These are phyloP conservation scores for Phalaenopsis equestris DNA, from an alignment of 106 monocot species.

Conservation along the genomic window DNA sequence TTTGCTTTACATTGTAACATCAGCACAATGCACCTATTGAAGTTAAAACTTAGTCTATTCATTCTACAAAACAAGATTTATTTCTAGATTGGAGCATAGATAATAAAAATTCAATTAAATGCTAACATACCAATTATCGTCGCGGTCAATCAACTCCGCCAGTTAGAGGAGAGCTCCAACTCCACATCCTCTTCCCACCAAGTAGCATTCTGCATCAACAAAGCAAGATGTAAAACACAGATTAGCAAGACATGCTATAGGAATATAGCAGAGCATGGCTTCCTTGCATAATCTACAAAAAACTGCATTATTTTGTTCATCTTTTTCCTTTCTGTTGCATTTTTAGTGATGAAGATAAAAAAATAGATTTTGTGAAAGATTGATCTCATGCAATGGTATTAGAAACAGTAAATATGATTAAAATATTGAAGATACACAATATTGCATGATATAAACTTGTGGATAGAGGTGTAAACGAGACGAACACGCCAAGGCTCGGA, in stretches of 20 bases:
- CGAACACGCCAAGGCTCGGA: too few relatives aligned
- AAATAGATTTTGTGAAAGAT: neutral
- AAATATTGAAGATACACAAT: too few relatives aligned
- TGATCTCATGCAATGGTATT: neutral
- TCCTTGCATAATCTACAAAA: too few relatives aligned
- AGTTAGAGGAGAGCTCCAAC: constrained; percentile 75
- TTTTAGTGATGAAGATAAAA: neutral
- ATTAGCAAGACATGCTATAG: neutral
- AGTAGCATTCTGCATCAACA: constrained; percentile 71
- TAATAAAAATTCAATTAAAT: neutral
- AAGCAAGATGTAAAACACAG: neutral
- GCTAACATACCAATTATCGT: neutral
- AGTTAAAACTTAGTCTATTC: too few relatives aligned
- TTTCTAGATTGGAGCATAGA: too few relatives aligned
- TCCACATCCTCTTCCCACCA: constrained; percentile 98
- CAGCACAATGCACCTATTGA: too few relatives aligned
- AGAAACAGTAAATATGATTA: neutral
- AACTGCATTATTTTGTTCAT: neutral
- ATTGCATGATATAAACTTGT: too few relatives aligned
- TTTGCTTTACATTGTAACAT: too few relatives aligned
- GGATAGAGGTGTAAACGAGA: too few relatives aligned
- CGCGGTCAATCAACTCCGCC: constrained; percentile 55
- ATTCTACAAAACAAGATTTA: too few relatives aligned
- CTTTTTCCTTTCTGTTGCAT: too few relatives aligned
- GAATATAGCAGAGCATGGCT: too few relatives aligned